These are phyloP conservation scores for Zygosaccharomyces pseudorouxii DNA, from an alignment of 805 yeast species.

Conservation along the genomic window DNA sequence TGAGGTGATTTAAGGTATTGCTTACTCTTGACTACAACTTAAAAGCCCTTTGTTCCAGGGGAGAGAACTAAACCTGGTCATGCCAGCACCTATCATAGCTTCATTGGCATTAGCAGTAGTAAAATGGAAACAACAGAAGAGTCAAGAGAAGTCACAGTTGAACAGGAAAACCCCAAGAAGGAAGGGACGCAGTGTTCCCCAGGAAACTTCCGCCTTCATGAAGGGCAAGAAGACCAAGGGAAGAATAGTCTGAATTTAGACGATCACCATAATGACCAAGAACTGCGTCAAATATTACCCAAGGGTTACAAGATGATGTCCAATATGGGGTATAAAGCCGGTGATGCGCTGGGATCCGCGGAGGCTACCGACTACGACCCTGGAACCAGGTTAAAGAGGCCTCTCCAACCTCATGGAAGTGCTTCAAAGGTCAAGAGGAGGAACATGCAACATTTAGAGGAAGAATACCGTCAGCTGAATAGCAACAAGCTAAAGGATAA, in stretches of 20 bases:
- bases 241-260: background rate
- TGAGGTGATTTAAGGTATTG: background rate
- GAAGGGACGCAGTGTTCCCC: slow-evolving; percentile 1
- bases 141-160: slow-evolving; percentile 4
- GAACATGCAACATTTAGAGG: slow-evolving; percentile 3
- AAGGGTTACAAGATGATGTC: slow-evolving; percentile 51
- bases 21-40: background rate
- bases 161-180: background rate
- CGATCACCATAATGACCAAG: background rate
- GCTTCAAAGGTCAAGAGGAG: background rate
- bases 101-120: slow-evolving; percentile 8
- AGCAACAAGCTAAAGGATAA: slow-evolving; percentile 14
- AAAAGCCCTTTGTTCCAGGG: background rate
- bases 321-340: slow-evolving; percentile 54
- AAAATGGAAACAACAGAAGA: slow-evolving; percentile 7
- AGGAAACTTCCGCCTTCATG: background rate
- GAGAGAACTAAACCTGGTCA: background rate
- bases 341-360: slow-evolving; percentile 41
- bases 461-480: slow-evolving; percentile 20
- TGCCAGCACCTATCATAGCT: slow-evolving; percentile 13
- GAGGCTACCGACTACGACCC: background rate
- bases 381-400: slow-evolving; percentile 2
- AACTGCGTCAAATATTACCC: slow-evolving; percentile 25
- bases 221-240: slow-evolving; percentile 1
- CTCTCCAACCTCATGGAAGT: background rate